Conservation (phyloP, 345 rosid genomes). For the Eutrema japonicum region DNA sequence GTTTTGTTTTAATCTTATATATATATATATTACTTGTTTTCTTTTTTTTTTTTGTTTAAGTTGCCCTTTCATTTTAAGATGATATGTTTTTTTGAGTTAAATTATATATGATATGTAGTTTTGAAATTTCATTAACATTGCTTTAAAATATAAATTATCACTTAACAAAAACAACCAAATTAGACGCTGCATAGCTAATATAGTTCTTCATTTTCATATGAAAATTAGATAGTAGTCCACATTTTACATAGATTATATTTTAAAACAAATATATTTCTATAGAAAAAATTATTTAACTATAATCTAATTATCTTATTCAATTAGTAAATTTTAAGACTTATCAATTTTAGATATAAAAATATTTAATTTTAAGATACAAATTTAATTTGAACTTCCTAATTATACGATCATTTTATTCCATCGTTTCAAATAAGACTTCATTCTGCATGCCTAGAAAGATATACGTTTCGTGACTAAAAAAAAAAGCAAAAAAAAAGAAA, state of each 20-base stretch:
- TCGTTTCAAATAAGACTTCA: background rate
- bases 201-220: background rate
- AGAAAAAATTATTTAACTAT: background rate
- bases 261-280: background rate
- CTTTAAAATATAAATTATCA: background rate
- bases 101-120: background rate
- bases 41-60: background rate
- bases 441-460: constrained; percentile 1
- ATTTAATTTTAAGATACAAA: background rate
- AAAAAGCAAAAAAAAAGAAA: too few species aligned
- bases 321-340: background rate
- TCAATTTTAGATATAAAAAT: background rate
- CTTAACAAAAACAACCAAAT: background rate
- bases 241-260: background rate
- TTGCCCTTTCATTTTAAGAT: background rate
- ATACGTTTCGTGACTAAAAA: too few species aligned
- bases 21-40: background rate
- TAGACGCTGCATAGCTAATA: background rate
- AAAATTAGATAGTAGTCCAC: background rate
- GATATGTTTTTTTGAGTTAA: background rate
- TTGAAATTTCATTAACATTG: background rate
- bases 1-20: constrained; percentile 13
- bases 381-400: background rate
- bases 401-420: background rate
- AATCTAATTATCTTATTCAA: background rate